Percentiles rank a stretch among this genome's conserved stretches.
These are phyloP conservation scores for Colletotrichum abscissum DNA, from an alignment of 2,329 filamentous ascomycete species.

Conservation along the genomic window DNA sequence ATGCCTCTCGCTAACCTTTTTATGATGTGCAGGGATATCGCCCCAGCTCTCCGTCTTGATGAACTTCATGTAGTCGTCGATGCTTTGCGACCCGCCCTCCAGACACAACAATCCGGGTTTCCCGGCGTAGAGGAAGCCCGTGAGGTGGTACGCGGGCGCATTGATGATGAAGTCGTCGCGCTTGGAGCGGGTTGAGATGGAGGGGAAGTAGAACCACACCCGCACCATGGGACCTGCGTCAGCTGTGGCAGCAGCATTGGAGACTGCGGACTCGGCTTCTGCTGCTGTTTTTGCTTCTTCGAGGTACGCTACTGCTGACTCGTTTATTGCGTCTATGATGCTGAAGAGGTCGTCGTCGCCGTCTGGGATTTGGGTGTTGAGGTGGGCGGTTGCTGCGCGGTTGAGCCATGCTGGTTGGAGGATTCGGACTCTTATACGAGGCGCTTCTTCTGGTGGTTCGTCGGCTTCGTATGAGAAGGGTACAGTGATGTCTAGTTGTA, in stretches of 20 bases:
- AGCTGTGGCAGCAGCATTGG: neutral
- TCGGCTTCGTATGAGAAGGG: constrained; percentile 42
- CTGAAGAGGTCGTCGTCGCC: constrained; percentile 54
- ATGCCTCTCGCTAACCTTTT: constrained; percentile 69
- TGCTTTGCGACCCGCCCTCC: constrained; percentile 56
- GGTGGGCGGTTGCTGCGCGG: constrained; percentile 54
- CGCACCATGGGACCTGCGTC: constrained; percentile 52
- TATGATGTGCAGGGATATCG: constrained; percentile 70
- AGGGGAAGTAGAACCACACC: constrained; percentile 74
- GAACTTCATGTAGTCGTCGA: constrained; percentile 71
- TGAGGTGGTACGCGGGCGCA: constrained; percentile 63
- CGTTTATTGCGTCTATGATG: constrained; percentile 56
- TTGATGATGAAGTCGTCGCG: constrained; percentile 66
- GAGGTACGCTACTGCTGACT: constrained; percentile 46
- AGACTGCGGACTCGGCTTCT: neutral
- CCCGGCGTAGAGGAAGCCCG: constrained; percentile 69
- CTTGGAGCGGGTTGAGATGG: constrained; percentile 68
- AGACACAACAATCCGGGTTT: constrained; percentile 68
- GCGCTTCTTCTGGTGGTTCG: constrained; percentile 47
- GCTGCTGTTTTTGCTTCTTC: constrained; percentile 34
- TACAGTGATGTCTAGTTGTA: constrained; percentile 49
- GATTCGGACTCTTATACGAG: constrained; percentile 53
- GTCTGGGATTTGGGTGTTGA: constrained; percentile 53
- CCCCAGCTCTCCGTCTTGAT: constrained; percentile 74
- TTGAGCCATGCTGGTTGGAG: constrained; percentile 65